Evolutionary conservation across 2,329 filamentous ascomycete genomes (phyloP), one percentile per base, ranked within the genome.

Genomic region (Aspergillus aculeatus): DNA sequence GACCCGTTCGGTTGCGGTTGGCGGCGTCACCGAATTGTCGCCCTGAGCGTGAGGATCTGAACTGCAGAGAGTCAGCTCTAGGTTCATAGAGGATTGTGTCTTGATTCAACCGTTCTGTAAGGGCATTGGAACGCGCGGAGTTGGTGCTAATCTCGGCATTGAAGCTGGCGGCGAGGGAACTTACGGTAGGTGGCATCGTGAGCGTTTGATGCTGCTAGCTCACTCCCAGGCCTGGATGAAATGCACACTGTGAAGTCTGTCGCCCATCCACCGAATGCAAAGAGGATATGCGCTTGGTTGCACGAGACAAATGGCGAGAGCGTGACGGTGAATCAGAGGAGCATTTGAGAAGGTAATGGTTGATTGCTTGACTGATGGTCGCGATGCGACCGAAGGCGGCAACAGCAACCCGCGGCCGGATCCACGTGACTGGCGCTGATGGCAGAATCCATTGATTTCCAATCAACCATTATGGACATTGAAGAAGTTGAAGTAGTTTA

Each of bases 31-130:
- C 83, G 59, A 83, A 83, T 65, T 85, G 81, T 61, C 84, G 83
- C 62, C 82, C 83, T 21, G 83, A 82, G 63, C 84, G 83, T 59
- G 82, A 81, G 50, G 82, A 81, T 55, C 83, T 79, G 66, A 85
- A 84, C 83, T 85, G 65, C 29, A 31, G 23, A 4, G 6, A n/a
- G 56, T 71, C 59, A 73, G 64, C 31, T 19, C 16, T 44, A 9
- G 16, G 16, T 16, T 9, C 16, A 44, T 2, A 19, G 5, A 1
- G n/a, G 2, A 3, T 19, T n/a, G 14, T 44, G 16, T 19, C 16
- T 0, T 44, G n/a, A n/a, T 16, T 16, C 14, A 5, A 7, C 10
- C 7, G 38, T 44, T 29, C 16, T 7, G 6, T 44, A 19, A 16
- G 38, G 10, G 38, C 5, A 6, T 16, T 44, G 38, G 26, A 5